Conservation (phyloP, 768 basidiomycete species). For the Pleurotus ostreatus region DNA sequence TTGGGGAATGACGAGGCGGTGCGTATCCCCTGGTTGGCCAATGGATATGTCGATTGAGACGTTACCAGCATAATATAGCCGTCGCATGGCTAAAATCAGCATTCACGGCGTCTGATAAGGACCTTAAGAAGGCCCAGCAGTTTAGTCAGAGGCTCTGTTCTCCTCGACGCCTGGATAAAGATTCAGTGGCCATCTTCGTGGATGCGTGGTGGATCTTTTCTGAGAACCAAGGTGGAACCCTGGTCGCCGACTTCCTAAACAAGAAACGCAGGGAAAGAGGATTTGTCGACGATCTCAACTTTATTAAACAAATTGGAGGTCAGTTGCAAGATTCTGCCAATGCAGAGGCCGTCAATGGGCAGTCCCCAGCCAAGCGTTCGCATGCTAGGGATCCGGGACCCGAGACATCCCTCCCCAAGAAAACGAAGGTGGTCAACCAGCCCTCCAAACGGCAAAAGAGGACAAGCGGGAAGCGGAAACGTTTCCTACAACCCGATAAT, state of each 20-base stretch:
- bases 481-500: no score
- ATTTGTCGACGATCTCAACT: slow-evolving; percentile 7
- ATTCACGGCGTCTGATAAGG: not conserved
- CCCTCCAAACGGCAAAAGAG: no score
- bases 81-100: not conserved
- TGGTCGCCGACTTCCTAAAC: not conserved
- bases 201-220: slow-evolving; percentile 17
- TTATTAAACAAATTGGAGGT: no score
- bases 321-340: no score
- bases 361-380: no score
- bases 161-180: not conserved
- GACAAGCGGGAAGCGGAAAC: no score
- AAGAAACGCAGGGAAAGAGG: slow-evolving; percentile 13
- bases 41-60: not conserved
- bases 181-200: slow-evolving; percentile 11
- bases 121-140: not conserved
- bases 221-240: not conserved
- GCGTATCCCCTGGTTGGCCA: not conserved
- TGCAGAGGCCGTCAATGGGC: no score
- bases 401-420: no score
- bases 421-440: no score
- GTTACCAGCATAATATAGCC: not conserved
- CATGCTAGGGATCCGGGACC: no score
- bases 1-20: no score
- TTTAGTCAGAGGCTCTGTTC: not conserved